Evolutionary conservation across 2,329 filamentous ascomycete species (phyloP).

Genomic region (Grosmannia serpens): DNA sequence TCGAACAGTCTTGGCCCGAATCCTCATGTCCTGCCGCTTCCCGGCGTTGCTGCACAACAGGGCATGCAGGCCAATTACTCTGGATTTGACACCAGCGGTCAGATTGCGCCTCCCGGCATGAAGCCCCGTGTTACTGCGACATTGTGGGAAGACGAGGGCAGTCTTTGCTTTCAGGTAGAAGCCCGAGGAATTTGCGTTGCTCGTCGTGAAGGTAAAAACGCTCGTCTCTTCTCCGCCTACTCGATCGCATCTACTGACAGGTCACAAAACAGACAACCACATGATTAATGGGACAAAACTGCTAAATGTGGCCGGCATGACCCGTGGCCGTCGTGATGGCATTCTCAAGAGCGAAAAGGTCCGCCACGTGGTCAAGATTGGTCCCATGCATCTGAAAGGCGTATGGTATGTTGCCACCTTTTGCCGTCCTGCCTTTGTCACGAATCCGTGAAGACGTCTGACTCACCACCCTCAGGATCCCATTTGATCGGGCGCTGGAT

Average conservation of each 20-base stretch:
- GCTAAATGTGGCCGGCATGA: slow-evolving; percentile 96
- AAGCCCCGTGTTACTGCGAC: slow-evolving; percentile 95
- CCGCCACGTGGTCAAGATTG: slow-evolving; percentile 95
- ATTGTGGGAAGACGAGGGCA: slow-evolving; percentile 96
- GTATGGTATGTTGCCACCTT: slow-evolving; percentile 59
- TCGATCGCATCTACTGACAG: not conserved
- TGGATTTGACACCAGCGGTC: slow-evolving; percentile 71
- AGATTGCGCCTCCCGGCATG: slow-evolving; percentile 84
- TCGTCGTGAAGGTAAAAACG: slow-evolving; percentile 67
- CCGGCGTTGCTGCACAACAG: slow-evolving; percentile 39
- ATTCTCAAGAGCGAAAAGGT: slow-evolving; percentile 97
- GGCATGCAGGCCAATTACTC: slow-evolving; percentile 42
- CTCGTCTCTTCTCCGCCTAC: slow-evolving; percentile 2
- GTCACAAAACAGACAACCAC: slow-evolving; percentile 61
- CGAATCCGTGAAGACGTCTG: not conserved
- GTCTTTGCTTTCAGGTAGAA: slow-evolving; percentile 94
- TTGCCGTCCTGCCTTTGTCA: not conserved
- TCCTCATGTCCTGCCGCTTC: slow-evolving; percentile 59
- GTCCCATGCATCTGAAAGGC: slow-evolving; percentile 96
- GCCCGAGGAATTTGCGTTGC: slow-evolving; percentile 93
- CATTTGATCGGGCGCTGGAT: slow-evolving; percentile 91
- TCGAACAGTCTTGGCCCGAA: slow-evolving; percentile 54
- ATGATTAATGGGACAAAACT: slow-evolving; percentile 99
- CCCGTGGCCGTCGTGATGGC: slow-evolving; percentile 83
- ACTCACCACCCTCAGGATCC: slow-evolving; percentile 59